A percentile compares a stretch with the other conserved stretches of the same genome.
Evolutionary conservation across 805 yeast species (phyloP).

Genomic region (Lipomyces anomalus): DNA sequence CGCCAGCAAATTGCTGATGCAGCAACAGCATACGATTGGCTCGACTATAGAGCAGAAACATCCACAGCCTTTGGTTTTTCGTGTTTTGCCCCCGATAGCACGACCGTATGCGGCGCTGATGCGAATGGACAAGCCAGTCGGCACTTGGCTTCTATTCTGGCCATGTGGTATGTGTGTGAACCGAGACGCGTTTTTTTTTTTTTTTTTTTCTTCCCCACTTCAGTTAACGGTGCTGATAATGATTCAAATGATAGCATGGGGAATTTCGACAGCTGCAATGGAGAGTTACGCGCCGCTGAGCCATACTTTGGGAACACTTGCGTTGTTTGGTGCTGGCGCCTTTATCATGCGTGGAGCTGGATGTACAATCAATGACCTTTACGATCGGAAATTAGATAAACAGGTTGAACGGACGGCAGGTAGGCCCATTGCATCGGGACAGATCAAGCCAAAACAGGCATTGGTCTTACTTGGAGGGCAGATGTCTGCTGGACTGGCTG

Average conservation of each 20-base stretch:
- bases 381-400: slow-evolving; percentile 76
- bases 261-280: slow-evolving; percentile 83
- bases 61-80: background rate
- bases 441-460: slow-evolving; percentile 69
- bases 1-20: too few species aligned
- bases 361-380: slow-evolving; percentile 86
- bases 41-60: background rate
- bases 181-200: background rate
- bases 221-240: background rate
- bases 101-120: slow-evolving; percentile 89
- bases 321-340: slow-evolving; percentile 77
- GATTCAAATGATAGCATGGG: slow-evolving; percentile 53
- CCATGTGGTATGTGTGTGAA: slow-evolving; percentile 51
- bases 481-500: slow-evolving; percentile 63
- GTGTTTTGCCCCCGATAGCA: slow-evolving; percentile 56
- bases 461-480: slow-evolving; percentile 65
- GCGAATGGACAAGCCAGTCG: slow-evolving; percentile 94
- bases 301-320: slow-evolving; percentile 55
- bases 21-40: background rate
- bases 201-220: background rate
- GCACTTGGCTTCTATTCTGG: slow-evolving; percentile 72
- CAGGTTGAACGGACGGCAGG: slow-evolving; percentile 83
- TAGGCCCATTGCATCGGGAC: slow-evolving; percentile 89
- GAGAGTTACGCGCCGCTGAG: slow-evolving; percentile 58
- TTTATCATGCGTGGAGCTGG: slow-evolving; percentile 96